A percentile compares a stretch with the other conserved stretches of the same genome.
phyloP scores from a whole-genome alignment of 2,329 filamentous ascomycete genomes.

The Thermoascus crustaceus region DNA sequence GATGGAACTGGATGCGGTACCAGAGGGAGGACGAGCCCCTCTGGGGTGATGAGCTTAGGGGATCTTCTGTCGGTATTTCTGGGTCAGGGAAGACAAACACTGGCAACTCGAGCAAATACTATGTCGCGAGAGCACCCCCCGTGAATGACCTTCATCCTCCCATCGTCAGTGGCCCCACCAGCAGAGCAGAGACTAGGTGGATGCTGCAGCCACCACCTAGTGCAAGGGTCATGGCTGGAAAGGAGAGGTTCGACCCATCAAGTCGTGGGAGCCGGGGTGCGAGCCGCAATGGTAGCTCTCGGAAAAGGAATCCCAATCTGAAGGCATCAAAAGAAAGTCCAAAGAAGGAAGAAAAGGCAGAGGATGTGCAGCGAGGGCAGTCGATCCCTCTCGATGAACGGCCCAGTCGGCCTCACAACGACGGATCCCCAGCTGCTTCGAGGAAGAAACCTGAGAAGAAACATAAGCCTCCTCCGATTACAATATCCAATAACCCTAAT shows the following conservation, averaged over 20 bases:
- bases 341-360: slow-evolving; percentile 7
- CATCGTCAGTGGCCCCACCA: slow-evolving; percentile 65
- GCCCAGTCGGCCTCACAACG: not conserved
- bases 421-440: slow-evolving; percentile 2
- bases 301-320: slow-evolving; percentile 7
- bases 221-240: slow-evolving; percentile 84
- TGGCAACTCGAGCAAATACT: slow-evolving; percentile 47
- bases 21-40: slow-evolving; percentile 83
- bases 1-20: slow-evolving; percentile 71
- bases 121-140: slow-evolving; percentile 57
- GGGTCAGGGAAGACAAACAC: slow-evolving; percentile 30
- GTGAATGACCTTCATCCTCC: slow-evolving; percentile 83
- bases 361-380: slow-evolving; percentile 6
- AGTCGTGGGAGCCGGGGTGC: slow-evolving; percentile 15
- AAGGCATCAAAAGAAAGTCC: slow-evolving; percentile 3
- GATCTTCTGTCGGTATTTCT: slow-evolving; percentile 47
- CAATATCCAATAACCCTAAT: slow-evolving; percentile 3
- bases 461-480: not conserved
- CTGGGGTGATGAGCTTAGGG: slow-evolving; percentile 57
- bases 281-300: slow-evolving; percentile 11
- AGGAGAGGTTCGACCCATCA: slow-evolving; percentile 41
- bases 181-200: slow-evolving; percentile 68
- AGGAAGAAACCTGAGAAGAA: slow-evolving; percentile 5
- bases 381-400: slow-evolving; percentile 3
- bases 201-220: slow-evolving; percentile 90